Conservation (phyloP, 805 yeast genomes). For the Ogataea chonburiensis region DNA sequence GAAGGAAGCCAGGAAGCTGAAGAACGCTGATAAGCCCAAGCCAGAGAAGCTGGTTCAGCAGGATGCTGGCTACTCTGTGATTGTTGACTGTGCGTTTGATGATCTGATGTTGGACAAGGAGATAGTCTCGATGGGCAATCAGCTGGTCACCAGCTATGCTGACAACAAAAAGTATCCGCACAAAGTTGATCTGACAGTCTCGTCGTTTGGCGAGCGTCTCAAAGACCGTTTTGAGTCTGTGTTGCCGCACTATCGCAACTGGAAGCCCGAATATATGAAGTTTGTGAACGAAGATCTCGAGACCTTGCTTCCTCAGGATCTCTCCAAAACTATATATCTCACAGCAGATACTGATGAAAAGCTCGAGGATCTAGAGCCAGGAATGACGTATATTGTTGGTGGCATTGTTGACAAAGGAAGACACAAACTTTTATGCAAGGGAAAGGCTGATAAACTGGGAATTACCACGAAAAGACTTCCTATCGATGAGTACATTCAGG, state of each 20-base stretch:
- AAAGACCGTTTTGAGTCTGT: constrained; percentile 65
- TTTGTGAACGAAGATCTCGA: constrained; percentile 44
- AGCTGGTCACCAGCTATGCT: constrained; percentile 79
- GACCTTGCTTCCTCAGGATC: constrained; percentile 27
- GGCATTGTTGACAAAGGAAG: constrained; percentile 97
- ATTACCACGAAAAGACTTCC: constrained; percentile 78
- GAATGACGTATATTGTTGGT: constrained; percentile 81
- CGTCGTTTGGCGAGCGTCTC: constrained; percentile 65
- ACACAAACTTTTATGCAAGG: constrained; percentile 72
- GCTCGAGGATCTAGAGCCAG: constrained; percentile 60
- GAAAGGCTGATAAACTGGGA: constrained; percentile 75
- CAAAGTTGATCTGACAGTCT: constrained; percentile 57
- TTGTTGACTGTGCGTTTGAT: constrained; percentile 82
- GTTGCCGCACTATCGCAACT: constrained; percentile 56
- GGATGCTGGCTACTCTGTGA: constrained; percentile 35
- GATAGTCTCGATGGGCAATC: constrained; percentile 69
- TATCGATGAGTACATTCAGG: constrained; percentile 75
- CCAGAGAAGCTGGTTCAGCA: constrained; percentile 39
- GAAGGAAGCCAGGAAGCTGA: constrained; percentile 31
- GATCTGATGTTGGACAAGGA: constrained; percentile 80
- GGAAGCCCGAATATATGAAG: constrained; percentile 58
- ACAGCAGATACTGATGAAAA: constrained; percentile 85
- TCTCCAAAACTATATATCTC: constrained; percentile 57
- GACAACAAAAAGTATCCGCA: constrained; percentile 63
- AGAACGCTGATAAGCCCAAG: constrained; percentile 28